These are phyloP conservation scores for Lagerstroemia speciosa DNA, from an alignment of 345 rosid species.

Conservation along the genomic window DNA sequence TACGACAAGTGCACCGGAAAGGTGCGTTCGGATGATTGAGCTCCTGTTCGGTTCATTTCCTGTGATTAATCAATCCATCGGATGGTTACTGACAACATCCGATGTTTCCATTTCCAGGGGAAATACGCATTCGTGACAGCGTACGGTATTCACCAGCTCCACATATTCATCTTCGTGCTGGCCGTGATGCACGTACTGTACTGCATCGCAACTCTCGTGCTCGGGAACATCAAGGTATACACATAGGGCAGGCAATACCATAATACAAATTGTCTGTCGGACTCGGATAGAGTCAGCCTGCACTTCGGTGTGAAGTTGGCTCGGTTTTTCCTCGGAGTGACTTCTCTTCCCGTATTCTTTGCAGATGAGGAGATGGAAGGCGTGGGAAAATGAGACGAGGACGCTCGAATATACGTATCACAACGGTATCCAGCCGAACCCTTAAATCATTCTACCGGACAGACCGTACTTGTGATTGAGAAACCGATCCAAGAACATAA, in stretches of 20 bases:
- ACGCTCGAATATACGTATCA: conserved; percentile 4
- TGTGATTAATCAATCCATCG: no score
- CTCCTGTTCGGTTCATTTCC: neutral
- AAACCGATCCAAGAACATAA: no score
- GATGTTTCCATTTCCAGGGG: conserved; percentile 39
- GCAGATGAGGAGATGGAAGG: conserved; percentile 10
- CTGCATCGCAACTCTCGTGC: conserved; percentile 1
- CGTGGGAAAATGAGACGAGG: conserved; percentile 6
- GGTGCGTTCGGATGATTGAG: conserved; percentile 13
- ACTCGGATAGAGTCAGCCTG: no score
- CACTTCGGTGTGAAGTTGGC: no score
- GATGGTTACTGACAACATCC: no score
- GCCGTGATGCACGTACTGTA: conserved; percentile 3
- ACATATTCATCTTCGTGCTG: conserved; percentile 9
- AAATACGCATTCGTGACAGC: conserved; percentile 78
- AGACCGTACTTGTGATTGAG: no score
- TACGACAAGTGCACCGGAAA: conserved; percentile 39
- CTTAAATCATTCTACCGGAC: no score
- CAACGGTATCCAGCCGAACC: neutral
- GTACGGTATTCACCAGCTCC: conserved; percentile 50
- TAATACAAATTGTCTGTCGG: no score
- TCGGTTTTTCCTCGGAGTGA: neutral
- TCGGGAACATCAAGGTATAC: conserved; percentile 8
- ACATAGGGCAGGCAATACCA: no score
- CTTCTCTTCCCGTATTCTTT: neutral